A percentile compares a stretch with the other conserved stretches of the same genome.
phyloP scores from a whole-genome alignment of 1,139 yeast genomes.

The Candida glucosophila region DNA sequence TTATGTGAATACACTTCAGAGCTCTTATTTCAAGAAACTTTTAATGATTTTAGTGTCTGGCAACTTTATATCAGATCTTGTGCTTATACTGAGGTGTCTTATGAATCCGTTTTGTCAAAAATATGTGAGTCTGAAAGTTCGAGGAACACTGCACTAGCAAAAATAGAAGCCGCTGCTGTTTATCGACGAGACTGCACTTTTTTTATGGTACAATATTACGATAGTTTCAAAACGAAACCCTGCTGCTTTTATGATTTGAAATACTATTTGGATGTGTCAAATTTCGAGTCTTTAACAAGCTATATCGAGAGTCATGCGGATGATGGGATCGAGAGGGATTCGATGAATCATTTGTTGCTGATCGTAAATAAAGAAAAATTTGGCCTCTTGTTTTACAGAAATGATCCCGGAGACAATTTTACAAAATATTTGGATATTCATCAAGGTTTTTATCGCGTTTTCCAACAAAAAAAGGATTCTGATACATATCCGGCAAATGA shows the following conservation, averaged over 20 bases:
- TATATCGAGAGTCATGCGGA: slow-evolving; percentile 6
- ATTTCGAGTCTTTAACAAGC: slow-evolving; percentile 7
- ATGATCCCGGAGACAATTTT: slow-evolving; percentile 12
- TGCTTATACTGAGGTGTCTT: slow-evolving; percentile 15
- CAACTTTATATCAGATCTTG: slow-evolving; percentile 40
- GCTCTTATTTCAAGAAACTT: slow-evolving; percentile 32
- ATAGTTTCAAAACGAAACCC: slow-evolving; percentile 37
- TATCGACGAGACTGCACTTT: slow-evolving; percentile 11
- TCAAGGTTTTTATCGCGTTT: slow-evolving; percentile 16
- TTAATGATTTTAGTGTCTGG: slow-evolving; percentile 61
- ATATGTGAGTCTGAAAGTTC: slow-evolving; percentile 19
- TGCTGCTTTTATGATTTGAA: slow-evolving; percentile 56
- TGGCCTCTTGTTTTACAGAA: slow-evolving; percentile 10
- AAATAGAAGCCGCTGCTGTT: slow-evolving; percentile 34
- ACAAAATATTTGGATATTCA: too few relatives aligned
- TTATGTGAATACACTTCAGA: slow-evolving; percentile 24
- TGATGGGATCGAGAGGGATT: slow-evolving; percentile 4
- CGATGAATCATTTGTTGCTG: slow-evolving; percentile 23
- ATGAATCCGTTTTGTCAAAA: slow-evolving; percentile 16
- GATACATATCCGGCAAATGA: slow-evolving; percentile 66
- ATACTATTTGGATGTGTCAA: slow-evolving; percentile 16
- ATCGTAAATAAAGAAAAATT: slow-evolving; percentile 47
- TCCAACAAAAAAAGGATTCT: slow-evolving; percentile 35
- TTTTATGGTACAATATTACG: slow-evolving; percentile 34
- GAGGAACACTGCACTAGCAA: slow-evolving; percentile 52